A percentile compares a stretch with the other conserved stretches of the same genome.
Conservation (phyloP, 495 filamentous ascomycete genomes). For the Immersiella caudata region DNA sequence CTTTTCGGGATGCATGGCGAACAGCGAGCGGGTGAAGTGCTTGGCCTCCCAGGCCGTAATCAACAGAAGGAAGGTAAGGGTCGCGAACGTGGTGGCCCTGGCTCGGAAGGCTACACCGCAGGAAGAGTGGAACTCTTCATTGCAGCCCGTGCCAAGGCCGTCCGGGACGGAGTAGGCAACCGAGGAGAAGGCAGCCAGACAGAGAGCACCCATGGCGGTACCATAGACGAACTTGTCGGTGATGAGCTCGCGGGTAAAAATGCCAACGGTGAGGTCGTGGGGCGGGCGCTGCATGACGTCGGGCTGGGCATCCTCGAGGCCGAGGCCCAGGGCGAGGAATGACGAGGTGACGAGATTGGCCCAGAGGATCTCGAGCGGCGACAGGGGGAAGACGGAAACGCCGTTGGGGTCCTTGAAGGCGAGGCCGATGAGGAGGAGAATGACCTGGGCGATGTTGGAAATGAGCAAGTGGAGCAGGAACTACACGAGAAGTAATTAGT, state of each 20-base stretch:
- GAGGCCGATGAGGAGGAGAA: constrained; percentile 69
- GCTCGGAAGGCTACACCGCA: constrained; percentile 73
- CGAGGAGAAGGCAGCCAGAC: constrained; percentile 66
- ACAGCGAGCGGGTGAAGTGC: constrained; percentile 67
- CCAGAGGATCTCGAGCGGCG: constrained; percentile 76
- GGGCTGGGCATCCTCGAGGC: constrained; percentile 67
- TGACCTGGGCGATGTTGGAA: constrained; percentile 75
- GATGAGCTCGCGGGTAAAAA: constrained; percentile 70
- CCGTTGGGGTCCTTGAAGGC: constrained; percentile 66
- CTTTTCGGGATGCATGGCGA: constrained; percentile 71
- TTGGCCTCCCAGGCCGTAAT: constrained; percentile 77
- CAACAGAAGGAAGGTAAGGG: constrained; percentile 70
- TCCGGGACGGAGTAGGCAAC: constrained; percentile 70
- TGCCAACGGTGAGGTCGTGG: constrained; percentile 63
- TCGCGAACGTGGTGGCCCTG: constrained; percentile 73
- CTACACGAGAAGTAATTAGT: constrained; percentile 64
- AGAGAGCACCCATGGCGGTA: constrained; percentile 65
- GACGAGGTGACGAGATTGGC: constrained; percentile 76
- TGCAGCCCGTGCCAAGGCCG: constrained; percentile 65
- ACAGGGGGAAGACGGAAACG: constrained; percentile 75
- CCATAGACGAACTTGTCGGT: constrained; percentile 76
- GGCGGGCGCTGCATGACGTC: constrained; percentile 76
- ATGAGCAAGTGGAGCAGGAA: constrained; percentile 76
- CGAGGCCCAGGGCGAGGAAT: constrained; percentile 74
- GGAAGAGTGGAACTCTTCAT: constrained; percentile 52